Evolutionary conservation across 768 basidiomycete species (phyloP), one percentile per base, ranked within the genome.

Genomic region (Erythrobasidium yunnanense): DNA sequence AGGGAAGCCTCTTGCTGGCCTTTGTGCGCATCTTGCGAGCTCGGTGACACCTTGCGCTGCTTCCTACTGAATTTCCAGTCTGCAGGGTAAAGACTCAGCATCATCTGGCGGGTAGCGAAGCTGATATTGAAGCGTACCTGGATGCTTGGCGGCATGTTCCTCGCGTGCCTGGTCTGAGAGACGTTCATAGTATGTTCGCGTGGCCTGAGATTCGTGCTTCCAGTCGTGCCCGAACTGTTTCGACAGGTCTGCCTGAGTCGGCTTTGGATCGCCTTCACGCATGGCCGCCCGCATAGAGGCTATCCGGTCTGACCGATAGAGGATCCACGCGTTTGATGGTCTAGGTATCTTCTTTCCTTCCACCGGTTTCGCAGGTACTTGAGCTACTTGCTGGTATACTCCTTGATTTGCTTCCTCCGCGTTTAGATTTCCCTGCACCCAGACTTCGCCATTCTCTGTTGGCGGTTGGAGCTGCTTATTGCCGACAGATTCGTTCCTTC

Each of bases 271-370:
- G 1, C 60, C 60, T 25, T 46, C 42, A 29, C 32, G 60, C 20
- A 46, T 8, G 8, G 4, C 30, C 3, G 47, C 60, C 25, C 60
- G 47, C 18, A 49, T 30, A 74, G 73, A 71, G 73, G 55, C 76
- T 30, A 69, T 67, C 71, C 81, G 82, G 67, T 83, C 80, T 2
- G 85, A 82, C 42, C 88, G 82, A 75, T 86, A 90, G n/a, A 89
- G 69, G 67, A 90, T 88, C 86, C 87, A 90, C 0, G 87, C 83
- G 73, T 89, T 90, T 4, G 83, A 82, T 3, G 88, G 87, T 0
- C 88, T 81, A 13, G 63, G 63, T 4, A 49, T 25, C 13, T 25
- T 13, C 49, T 51, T 51, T 8, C 8, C 49, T 7, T 8, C 49
- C 23, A 11, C 38, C n/a, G n/a, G n/a, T n/a, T n/a, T n/a, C n/a